Evolutionary conservation across 345 rosid species (phyloP), one percentile per base, ranked within the genome.

Genomic region (Salix koriyanagi): DNA sequence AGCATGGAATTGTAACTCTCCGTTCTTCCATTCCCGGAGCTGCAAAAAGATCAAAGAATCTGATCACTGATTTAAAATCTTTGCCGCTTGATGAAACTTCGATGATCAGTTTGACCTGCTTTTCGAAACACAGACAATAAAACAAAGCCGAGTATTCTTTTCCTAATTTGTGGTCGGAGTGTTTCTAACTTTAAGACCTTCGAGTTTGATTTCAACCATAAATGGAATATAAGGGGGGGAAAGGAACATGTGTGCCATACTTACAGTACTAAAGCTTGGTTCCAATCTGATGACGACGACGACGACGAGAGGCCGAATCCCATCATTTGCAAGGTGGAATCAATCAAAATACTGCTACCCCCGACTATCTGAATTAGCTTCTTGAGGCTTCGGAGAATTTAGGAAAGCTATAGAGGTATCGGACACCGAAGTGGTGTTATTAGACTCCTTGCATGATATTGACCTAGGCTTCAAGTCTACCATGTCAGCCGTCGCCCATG

Each of bases 191-290:
- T 26, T 41, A 28, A 21, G 60, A 68, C 56, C 67, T 77, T 75
- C 75, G 42, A 54, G n/a, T 48, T 65, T 12, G 61, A 72, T 18
- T 65, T 58, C 72, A 50, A 64, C 75, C 61, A 30, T 44, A 69
- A 69, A 54, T 52, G 23, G 67, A 68, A 19, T 19, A 19, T 18
- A 7, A 19, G 10, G 48, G 34, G 34, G 34, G 18, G 25, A 11
- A 1, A 2, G 4, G 6, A 39, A 0, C 37, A 58, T 23, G 64
- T 9, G 12, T 23, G 4, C 14, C 28, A 64, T 2, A 80, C 95
- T 89, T 85, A 93, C 96, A 82, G 37, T 16, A 36, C 37, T 36
- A 85, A 84, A 28, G 82, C 72, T 23, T 83, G 92, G 82, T 71
- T 88, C 89, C 89, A 88, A 37, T 86, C 87, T 0, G 85, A 77